Base-by-base conservation (phyloP, 2,329 filamentous ascomycete genomes). In the Fusarium staphyleae region DNA sequence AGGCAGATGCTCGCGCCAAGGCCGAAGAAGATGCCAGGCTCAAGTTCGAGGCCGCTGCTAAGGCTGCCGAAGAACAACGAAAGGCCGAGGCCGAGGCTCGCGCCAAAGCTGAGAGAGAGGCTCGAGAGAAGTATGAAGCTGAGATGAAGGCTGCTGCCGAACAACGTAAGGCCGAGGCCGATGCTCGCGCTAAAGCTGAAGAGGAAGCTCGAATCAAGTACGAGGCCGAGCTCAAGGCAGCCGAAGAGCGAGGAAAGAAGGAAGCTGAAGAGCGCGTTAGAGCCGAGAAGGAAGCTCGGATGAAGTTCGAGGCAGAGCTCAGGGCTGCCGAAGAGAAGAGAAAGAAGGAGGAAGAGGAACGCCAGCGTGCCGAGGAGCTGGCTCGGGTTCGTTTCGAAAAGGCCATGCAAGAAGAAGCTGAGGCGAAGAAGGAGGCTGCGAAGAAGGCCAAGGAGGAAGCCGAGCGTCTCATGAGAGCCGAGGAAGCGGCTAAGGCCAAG, bases 141-240 rank as follows among this genome's bases (percentile, higher is more conserved):
- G 75, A 79, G 53, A 70, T 74, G 49, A 74, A 71, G 53, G 74
- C 72, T 7, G 80, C 78, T 3, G 79, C 77, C 42, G 78, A 75
- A 16, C 72, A 69, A 9, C 66, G 74, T 72, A 55, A 79, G 77
- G 78, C 77, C 56, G 72, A 77, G 3, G 78, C 78, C 14, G 79
- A 80, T 14, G 80, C 80, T 19, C 72, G 75, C 55, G 59, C 74
- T 36, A 75, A 67, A 52, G 77, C 77, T 1, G 70, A 80, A 32
- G 81, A 80, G 43, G 76, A 78, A 43, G 75, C 77, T 1, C 72
- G 74, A 47, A 73, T 74, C 54, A 77, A 82, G 51, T 75, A 83
- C 5, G 79, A 81, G 48, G 71, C 72, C 2, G 75, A 79, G 47
- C 67, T 75, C 48, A 74, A 69, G 52, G 74, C 72, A 14, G 80